Percentiles rank a stretch among this genome's conserved stretches.
These are phyloP conservation scores for Colletotrichum somersetense DNA, from an alignment of 2,329 filamentous ascomycete genomes.

Conservation along the genomic window DNA sequence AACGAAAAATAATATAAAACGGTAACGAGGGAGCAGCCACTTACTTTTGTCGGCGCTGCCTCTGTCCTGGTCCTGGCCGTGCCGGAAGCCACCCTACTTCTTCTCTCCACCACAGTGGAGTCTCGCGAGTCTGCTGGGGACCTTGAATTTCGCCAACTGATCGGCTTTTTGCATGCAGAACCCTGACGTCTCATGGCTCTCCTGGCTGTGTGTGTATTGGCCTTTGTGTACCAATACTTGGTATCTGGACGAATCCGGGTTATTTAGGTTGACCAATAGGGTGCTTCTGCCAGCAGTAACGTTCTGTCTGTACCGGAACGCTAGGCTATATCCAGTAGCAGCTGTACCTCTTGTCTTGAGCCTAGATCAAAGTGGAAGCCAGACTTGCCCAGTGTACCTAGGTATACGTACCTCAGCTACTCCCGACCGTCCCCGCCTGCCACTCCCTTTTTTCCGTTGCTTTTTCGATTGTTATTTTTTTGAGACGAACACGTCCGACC, in stretches of 20 bases:
- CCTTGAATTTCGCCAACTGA: slow-evolving; percentile 38
- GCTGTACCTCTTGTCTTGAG: too few relatives aligned
- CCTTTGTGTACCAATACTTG: background rate
- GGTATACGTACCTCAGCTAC: background rate
- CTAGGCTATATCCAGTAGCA: too few relatives aligned
- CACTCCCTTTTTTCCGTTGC: background rate
- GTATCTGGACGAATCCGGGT: too few relatives aligned
- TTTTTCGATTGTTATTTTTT: background rate
- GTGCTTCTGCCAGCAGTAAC: too few relatives aligned
- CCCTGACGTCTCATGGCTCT: slow-evolving; percentile 30
- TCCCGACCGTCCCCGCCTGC: background rate
- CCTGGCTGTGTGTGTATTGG: background rate
- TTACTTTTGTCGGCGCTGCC: background rate
- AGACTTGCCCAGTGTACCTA: too few relatives aligned
- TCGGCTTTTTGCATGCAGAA: slow-evolving; percentile 35
- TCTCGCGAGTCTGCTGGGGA: slow-evolving; percentile 3
- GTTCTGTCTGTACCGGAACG: too few relatives aligned
- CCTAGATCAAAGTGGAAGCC: too few relatives aligned
- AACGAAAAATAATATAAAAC: background rate
- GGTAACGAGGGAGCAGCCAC: background rate
- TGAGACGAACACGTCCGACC: slow-evolving; percentile 32
- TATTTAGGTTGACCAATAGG: too few relatives aligned
- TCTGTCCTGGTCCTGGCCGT: background rate
- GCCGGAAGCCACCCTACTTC: background rate
- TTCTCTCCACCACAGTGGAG: slow-evolving; percentile 1